Evolutionary conservation across 106 monocot species (phyloP), one percentile per base, ranked within the genome.

Genomic region (Xerophyta viscosa): DNA sequence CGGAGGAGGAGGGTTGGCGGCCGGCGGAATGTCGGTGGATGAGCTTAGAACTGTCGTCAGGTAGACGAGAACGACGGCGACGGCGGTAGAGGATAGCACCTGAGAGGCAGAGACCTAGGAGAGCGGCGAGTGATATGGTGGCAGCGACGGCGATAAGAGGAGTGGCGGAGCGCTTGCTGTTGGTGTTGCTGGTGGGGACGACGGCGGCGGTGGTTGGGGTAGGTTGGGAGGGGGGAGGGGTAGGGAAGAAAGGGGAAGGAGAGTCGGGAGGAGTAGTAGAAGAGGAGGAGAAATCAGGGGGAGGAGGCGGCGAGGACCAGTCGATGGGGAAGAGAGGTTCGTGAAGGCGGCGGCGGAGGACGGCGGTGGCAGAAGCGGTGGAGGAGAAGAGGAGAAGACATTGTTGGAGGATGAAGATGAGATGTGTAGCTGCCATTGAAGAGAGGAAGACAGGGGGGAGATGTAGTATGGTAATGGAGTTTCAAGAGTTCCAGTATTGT

Each of bases 291-390:
- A 23, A n/a, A 2, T 27, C 39, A 8, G 8, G 42, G 3, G 72
- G 48, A 0, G 78, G 68, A 7, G 79, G 74, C 2, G 79, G 65
- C 1, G 74, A 20, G n/a, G 63, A 55, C 69, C 66, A 80, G 48
- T 80, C 72, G 56, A 80, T 70, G 17, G 79, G 79, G 27, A 70
- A 41, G 28, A 80, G 61, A 10, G 79, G 79, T 51, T 80, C 49
- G 69, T 80, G 79, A 14, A 80, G 65, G 21, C 61, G 39, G 25
- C 78, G 41, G 30, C 79, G 58, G 44, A 22, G 30, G 6, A 18
- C 21, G 21, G 3, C 17, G 25, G 22, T 58, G 57, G 19, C 36
- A 12, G 23, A 39, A n/a, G 29, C 27, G 4, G 25, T 41, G 23
- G 5, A 52, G 14, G 12, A 43, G 28, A 4, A 53, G 28, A 22